These are phyloP conservation scores for Mucor plumbeus DNA, from an alignment of 371 early-diverging fungal genomes.

Conservation along the genomic window DNA sequence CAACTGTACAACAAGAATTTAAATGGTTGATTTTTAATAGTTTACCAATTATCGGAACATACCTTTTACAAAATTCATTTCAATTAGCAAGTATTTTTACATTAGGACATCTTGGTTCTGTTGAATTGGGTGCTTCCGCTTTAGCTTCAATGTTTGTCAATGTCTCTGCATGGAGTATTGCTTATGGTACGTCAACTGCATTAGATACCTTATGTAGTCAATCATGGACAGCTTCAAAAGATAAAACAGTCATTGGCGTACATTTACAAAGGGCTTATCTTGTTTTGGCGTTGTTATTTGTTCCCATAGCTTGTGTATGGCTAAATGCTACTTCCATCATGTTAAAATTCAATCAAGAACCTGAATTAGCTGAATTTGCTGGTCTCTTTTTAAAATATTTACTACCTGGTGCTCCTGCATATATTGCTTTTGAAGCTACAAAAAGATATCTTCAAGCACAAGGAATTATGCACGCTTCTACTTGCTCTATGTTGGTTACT, in stretches of 20 bases:
- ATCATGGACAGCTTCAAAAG: slow-evolving; percentile 76
- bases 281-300: slow-evolving; percentile 63
- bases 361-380: slow-evolving; percentile 43
- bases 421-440: slow-evolving; percentile 78
- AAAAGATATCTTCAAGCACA: slow-evolving; percentile 86
- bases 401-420: slow-evolving; percentile 76
- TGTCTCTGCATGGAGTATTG: slow-evolving; percentile 83
- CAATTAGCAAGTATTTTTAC: slow-evolving; percentile 67
- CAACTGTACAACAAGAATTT: slow-evolving; percentile 32
- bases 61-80: slow-evolving; percentile 68
- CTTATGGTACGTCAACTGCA: slow-evolving; percentile 80
- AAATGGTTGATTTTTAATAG: slow-evolving; percentile 56
- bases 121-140: slow-evolving; percentile 80
- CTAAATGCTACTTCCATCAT: slow-evolving; percentile 66
- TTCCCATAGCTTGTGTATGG: slow-evolving; percentile 82
- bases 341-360: slow-evolving; percentile 51
- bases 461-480: slow-evolving; percentile 83
- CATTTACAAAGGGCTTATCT: slow-evolving; percentile 87
- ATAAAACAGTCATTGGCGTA: slow-evolving; percentile 76
- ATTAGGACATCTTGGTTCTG: slow-evolving; percentile 69
- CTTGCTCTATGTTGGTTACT: slow-evolving; percentile 71
- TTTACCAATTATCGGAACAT: slow-evolving; percentile 67
- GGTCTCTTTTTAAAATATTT: slow-evolving; percentile 70
- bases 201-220: slow-evolving; percentile 92
- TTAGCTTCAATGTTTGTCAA: slow-evolving; percentile 83